A percentile compares a stretch with the other conserved stretches of the same genome.
These are phyloP conservation scores for Raphanus sativus DNA, from an alignment of 345 rosid genomes.

Conservation along the genomic window DNA sequence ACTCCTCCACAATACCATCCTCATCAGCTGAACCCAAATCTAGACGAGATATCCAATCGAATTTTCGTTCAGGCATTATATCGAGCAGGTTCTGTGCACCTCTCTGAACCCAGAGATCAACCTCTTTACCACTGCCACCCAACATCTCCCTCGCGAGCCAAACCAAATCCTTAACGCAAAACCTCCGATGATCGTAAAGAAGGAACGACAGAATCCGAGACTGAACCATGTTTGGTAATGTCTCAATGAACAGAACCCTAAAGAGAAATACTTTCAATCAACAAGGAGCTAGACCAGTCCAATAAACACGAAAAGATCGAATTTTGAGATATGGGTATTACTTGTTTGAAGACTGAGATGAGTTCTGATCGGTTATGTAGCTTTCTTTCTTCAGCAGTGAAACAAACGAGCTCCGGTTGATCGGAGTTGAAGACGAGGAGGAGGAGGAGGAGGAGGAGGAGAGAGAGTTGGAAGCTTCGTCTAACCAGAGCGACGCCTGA, in stretches of 20 bases:
- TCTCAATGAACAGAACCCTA: slow-evolving; percentile 70
- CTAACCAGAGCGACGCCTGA: slow-evolving; percentile 71
- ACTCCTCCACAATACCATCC: slow-evolving; percentile 33
- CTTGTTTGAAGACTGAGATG: slow-evolving; percentile 48
- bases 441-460: slow-evolving; percentile 20
- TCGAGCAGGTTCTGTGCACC: slow-evolving; percentile 73
- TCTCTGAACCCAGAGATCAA: slow-evolving; percentile 65
- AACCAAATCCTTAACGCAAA: slow-evolving; percentile 49
- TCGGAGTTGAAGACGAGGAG: slow-evolving; percentile 37
- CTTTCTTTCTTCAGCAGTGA: slow-evolving; percentile 48
- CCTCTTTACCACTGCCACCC: slow-evolving; percentile 24
- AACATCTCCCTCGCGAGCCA: slow-evolving; percentile 53
- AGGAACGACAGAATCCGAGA: slow-evolving; percentile 64
- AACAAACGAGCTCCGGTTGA: slow-evolving; percentile 62
- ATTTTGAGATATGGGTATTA: slow-evolving; percentile 21
- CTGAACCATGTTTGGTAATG: slow-evolving; percentile 65
- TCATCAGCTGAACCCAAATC: slow-evolving; percentile 47
- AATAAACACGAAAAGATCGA: neutral
- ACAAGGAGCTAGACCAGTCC: neutral
- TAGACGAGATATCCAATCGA: slow-evolving; percentile 45
- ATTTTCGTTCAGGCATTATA: slow-evolving; percentile 45
- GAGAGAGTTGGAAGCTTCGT: slow-evolving; percentile 44
- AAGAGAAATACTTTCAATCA: slow-evolving; percentile 10
- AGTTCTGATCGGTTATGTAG: slow-evolving; percentile 25
- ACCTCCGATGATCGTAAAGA: slow-evolving; percentile 48